These are phyloP conservation scores for Kentomonas sorsogonicus DNA, from an alignment of 208 protist genomes.

Conservation along the genomic window DNA sequence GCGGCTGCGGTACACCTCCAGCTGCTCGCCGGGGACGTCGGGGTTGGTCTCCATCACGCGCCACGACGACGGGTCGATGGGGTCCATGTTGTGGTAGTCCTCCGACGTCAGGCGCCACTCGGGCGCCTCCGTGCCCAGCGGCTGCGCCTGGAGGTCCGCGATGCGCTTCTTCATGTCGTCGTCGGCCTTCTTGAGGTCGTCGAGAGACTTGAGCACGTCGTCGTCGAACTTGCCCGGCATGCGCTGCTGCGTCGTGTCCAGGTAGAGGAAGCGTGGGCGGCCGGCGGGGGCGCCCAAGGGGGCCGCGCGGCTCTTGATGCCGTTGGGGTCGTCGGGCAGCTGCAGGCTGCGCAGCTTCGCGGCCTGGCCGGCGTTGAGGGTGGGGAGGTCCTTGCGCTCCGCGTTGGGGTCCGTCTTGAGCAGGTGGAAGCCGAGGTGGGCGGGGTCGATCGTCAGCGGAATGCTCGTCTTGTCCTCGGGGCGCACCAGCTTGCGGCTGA, in stretches of 20 bases:
- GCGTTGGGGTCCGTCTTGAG: constrained; percentile 32
- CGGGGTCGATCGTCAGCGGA: constrained; percentile 64
- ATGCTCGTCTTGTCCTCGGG: constrained; percentile 74
- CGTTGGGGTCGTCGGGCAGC: constrained; percentile 16
- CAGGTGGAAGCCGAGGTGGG: constrained; percentile 57
- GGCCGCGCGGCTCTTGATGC: neutral
- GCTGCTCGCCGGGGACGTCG: constrained; percentile 17
- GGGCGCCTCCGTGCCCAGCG: constrained; percentile 35
- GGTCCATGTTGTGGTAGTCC: constrained; percentile 82
- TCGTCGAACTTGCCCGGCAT: constrained; percentile 61
- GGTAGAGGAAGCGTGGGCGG: constrained; percentile 65
- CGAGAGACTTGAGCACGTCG: constrained; percentile 49
- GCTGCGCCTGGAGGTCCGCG: constrained; percentile 40
- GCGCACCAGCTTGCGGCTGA: constrained; percentile 81
- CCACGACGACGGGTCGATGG: constrained; percentile 69
- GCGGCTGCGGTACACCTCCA: constrained; percentile 79
- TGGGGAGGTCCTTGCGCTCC: constrained; percentile 18
- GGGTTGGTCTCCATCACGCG: constrained; percentile 42
- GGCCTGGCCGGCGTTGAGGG: constrained; percentile 69
- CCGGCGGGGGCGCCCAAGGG: constrained; percentile 5
- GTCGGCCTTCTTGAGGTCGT: constrained; percentile 39
- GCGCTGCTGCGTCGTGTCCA: constrained; percentile 52
- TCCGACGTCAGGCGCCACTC: constrained; percentile 81
- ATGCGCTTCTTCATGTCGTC: constrained; percentile 25
- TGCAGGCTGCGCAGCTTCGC: constrained; percentile 43